Percentiles rank a stretch among this genome's conserved stretches.
Evolutionary conservation across 176 grass and related monocot species (phyloP).

Genomic region (Triticum aestivum): IWGSC_CS_RefSeq_v2.1 NC_057797.1:602342618-602343117

Average conservation of each 20-base stretch:
- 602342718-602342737: background rate
- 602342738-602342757: background rate
- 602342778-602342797: background rate
- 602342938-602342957: slow-evolving; percentile 55
- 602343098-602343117: slow-evolving; percentile 66
- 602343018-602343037: slow-evolving; percentile 72
- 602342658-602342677: no score
- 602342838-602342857: slow-evolving; percentile 87
- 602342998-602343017: slow-evolving; percentile 35
- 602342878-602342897: slow-evolving; percentile 58
- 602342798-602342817: no score
- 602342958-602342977: slow-evolving; percentile 25
- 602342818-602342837: slow-evolving; percentile 58
- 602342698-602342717: background rate
- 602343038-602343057: slow-evolving; percentile 77
- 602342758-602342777: background rate
- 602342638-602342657: background rate
- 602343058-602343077: slow-evolving; percentile 90
- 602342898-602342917: slow-evolving; percentile 69
- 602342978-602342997: slow-evolving; percentile 48
- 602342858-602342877: slow-evolving; percentile 67
- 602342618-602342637: background rate
- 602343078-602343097: slow-evolving; percentile 74
- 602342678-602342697: background rate
- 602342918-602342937: slow-evolving; percentile 90